phyloP scores from a whole-genome alignment of 2,329 filamentous ascomycete species.

The Aspergillus sp. region DNA sequence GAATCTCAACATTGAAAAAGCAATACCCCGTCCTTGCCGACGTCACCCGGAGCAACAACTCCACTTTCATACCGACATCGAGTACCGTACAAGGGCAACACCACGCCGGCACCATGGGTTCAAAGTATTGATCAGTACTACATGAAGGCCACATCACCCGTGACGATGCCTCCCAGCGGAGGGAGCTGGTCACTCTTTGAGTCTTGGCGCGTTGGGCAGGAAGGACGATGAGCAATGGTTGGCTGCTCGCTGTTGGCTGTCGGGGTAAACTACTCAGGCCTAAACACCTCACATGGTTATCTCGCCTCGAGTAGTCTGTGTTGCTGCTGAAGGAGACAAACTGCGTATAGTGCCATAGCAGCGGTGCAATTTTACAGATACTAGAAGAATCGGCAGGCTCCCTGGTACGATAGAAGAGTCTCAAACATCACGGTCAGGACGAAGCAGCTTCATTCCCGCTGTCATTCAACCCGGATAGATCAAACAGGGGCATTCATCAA shows the following conservation, averaged over 20 bases:
- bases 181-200: not conserved
- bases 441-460: slow-evolving; percentile 5
- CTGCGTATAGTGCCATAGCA: not conserved
- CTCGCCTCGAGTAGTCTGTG: not conserved
- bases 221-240: not conserved
- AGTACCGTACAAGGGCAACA: not conserved
- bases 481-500: slow-evolving; percentile 26
- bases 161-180: not conserved
- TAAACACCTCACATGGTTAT: not conserved
- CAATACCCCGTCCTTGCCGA: slow-evolving; percentile 2
- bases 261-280: not conserved
- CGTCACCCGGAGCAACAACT: slow-evolving; percentile 8
- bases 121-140: not conserved
- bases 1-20: not conserved
- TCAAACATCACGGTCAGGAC: not conserved
- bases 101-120: not conserved
- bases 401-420: not conserved
- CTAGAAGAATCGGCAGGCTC: not conserved
- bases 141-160: not conserved
- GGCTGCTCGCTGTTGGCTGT: not conserved
- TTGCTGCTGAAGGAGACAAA: not conserved
- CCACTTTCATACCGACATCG: not conserved
- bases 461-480: slow-evolving; percentile 10
- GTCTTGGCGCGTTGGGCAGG: not conserved
- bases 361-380: not conserved